Evolutionary conservation across 345 rosid genomes (phyloP), one percentile per base, ranked within the genome.

Genomic region (Acer negundo): DNA sequence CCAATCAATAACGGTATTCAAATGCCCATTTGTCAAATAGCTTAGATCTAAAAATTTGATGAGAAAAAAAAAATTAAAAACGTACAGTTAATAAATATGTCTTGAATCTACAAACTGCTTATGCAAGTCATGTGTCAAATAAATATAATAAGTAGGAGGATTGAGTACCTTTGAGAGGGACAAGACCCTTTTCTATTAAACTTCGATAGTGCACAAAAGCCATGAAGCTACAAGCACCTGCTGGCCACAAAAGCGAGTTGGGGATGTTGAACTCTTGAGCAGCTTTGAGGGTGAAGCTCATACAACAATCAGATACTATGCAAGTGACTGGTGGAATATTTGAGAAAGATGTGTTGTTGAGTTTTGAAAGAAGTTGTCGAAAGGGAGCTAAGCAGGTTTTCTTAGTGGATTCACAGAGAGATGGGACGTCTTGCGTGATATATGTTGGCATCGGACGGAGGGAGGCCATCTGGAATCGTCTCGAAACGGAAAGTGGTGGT

Each of bases 391-490:
- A 70, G 55, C 82, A 70, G 17, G 67, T 31, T 24, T 38, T 79
- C 31, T 20, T 23, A 12, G 80, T 80, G 51, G 87, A 81, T 3
- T 73, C 77, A 42, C 82, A 83, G 7, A 85, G 59, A 10, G 84
- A 47, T 7, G 84, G 68, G 2, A 81, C 68, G 35, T 83, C 80
- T 55, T 83, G 87, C 1, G 85, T 81, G n/a, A 46, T n/a, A n/a
- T n/a, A n/a, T 69, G 9, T 84, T 79, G 10, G 23, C 75, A 13
- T 76, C 75, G 2, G 49, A 38, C 16, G 79, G 73, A 0, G 78
- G 86, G 10, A 87, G 77, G 13, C 87, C 88, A 16, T 87, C 88
- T 2, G 87, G 80, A 19, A 85, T 87, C 5, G 81, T 24, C 49
- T 80, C 79, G 20, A 80, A 85, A 17, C 73, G 69, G 75, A 87